Evolutionary conservation across 2,329 filamentous ascomycete genomes (phyloP).

Genomic region (Teratosphaeria nubilosa): DNA sequence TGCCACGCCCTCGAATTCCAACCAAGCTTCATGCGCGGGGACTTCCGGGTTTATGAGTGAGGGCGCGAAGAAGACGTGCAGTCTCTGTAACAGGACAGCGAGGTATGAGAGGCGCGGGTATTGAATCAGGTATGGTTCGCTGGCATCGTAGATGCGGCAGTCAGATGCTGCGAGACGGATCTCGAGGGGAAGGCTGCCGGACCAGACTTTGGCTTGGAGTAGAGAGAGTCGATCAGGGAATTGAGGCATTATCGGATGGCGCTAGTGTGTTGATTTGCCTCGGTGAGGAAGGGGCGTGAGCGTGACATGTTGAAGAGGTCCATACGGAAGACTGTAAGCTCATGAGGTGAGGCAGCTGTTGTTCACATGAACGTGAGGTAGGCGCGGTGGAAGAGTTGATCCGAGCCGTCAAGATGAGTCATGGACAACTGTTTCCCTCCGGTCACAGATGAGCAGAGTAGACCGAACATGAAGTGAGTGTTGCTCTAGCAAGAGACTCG

Average conservation of each 20-base stretch:
- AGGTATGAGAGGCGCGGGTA: conserved; percentile 59
- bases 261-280: background rate
- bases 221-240: conserved; percentile 20
- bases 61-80: conserved; percentile 52
- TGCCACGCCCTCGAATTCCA: conserved; percentile 57
- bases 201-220: conserved; percentile 46
- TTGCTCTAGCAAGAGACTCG: too few relatives aligned
- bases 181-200: conserved; percentile 49
- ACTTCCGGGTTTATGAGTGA: conserved; percentile 49
- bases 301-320: background rate
- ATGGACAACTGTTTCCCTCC: too few relatives aligned
- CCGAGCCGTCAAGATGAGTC: background rate
- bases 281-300: background rate
- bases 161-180: conserved; percentile 50
- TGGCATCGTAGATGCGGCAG: conserved; percentile 50
- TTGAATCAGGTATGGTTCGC: conserved; percentile 52
- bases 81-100: conserved; percentile 51
- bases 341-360: background rate
- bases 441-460: too few relatives aligned
- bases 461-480: too few relatives aligned
- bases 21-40: conserved; percentile 46
- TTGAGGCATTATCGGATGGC: conserved; percentile 16
- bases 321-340: background rate
- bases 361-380: background rate
- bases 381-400: background rate